Base-by-base conservation (phyloP, 1,139 yeast species). In the Scheffersomyces cryptocercus region DNA sequence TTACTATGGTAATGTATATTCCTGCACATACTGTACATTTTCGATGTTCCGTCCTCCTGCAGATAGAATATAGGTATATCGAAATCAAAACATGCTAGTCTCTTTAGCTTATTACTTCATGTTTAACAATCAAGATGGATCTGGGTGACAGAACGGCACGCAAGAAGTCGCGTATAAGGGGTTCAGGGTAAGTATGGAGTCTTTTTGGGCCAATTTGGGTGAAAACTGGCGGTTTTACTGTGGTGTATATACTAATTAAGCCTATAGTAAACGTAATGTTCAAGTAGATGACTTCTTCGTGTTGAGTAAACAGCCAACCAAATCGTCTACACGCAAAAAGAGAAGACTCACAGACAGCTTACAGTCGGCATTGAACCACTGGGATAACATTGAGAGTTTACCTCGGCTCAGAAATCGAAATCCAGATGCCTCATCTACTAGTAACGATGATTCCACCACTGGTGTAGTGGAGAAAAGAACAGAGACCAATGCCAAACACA, bases 101-200 rank as follows among this genome's bases (percentile, higher is more conserved):
- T 10, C 3, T 14, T 14, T 31, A n/a, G 10, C 15, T 31, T 13
- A 11, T 31, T 5, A 14, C 14, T 31, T 31, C 26, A 8, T 31
- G 10, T 14, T 31, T 20, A 3, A n/a, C 6, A 14, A 31, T 11
- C 24, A 13, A 28, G 38, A 43, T 38, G 47, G 36, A 44, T 28
- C 45, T 39, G 41, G 44, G 40, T n/a, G 56, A 50, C 34, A 52
- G 68, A 44, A 42, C 46, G 29, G 55, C 55, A 33, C 56, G 52
- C 13, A 49, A 47, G 35, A 55, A 55, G 45, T 56, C 70, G 26
- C 59, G 77, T 36, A 58, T 64, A 31, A 59, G 77, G 41, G 78
- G 78, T 6, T 66, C 77, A 30, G 75, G 70, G 75, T 70, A 69
- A 48, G 76, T 67, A 28, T 7, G 15, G 15, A 1, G 4, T 20